These are phyloP conservation scores for Pseudevernia furfuracea DNA, from an alignment of 495 filamentous ascomycete genomes.

Conservation along the genomic window DNA sequence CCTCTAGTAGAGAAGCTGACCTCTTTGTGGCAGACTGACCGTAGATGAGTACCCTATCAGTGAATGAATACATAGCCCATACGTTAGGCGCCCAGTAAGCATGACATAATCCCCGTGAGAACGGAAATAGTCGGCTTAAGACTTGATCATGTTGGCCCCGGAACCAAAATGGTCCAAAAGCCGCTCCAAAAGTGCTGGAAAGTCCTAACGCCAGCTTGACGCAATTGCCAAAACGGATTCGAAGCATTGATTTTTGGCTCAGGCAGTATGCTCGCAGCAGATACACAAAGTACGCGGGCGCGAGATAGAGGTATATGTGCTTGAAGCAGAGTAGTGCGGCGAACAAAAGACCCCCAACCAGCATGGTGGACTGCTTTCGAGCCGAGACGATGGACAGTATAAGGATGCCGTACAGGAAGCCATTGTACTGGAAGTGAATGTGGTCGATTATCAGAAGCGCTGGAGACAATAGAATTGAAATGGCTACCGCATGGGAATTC, in stretches of 20 bases:
- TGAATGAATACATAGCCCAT: conserved; percentile 95
- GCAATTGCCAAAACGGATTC: conserved; percentile 66
- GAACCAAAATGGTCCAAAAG: conserved; percentile 83
- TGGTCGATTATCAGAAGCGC: conserved; percentile 96
- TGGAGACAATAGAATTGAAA: conserved; percentile 85
- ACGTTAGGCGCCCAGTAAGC: conserved; percentile 98
- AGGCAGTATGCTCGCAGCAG: conserved; percentile 83
- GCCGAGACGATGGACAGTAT: conserved; percentile 78
- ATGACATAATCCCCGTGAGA: conserved; percentile 87
- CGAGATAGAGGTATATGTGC: conserved; percentile 96
- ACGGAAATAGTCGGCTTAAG: conserved; percentile 79
- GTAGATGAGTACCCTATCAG: conserved; percentile 72
- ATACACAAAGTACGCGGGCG: conserved; percentile 92
- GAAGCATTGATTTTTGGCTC: conserved; percentile 66
- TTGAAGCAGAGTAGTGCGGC: conserved; percentile 84
- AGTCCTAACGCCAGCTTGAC: conserved; percentile 75
- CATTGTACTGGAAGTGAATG: conserved; percentile 99
- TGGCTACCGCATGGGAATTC: conserved; percentile 77
- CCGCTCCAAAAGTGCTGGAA: conserved; percentile 61
- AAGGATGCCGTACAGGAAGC: conserved; percentile 85
- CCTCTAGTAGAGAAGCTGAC: neutral
- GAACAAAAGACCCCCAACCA: conserved; percentile 74
- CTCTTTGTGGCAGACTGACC: conserved; percentile 42
- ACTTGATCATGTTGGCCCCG: conserved; percentile 86
- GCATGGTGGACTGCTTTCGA: conserved; percentile 65